These are phyloP conservation scores for Blastocladiella britannica DNA, from an alignment of 192 early-diverging fungal genomes.

Conservation along the genomic window DNA sequence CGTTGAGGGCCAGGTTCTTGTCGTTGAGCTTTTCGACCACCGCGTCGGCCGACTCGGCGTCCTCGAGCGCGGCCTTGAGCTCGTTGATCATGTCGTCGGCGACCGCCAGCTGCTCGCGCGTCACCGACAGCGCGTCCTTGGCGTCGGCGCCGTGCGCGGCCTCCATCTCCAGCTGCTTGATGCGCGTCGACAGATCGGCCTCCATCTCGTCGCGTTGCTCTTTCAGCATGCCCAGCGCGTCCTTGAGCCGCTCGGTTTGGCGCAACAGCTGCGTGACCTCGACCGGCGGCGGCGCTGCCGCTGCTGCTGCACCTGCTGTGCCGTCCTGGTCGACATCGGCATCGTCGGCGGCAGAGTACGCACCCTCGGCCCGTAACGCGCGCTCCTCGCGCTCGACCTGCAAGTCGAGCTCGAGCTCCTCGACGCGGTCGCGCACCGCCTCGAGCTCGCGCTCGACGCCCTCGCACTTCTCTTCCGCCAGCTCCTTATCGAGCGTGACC, in stretches of 20 bases:
- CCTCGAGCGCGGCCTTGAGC: slow-evolving; percentile 59
- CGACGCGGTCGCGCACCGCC: slow-evolving; percentile 53
- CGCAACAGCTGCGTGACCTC: slow-evolving; percentile 45
- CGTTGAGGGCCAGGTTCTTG: slow-evolving; percentile 58
- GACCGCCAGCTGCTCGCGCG: slow-evolving; percentile 23
- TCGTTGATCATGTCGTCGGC: slow-evolving; percentile 66
- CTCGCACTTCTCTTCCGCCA: slow-evolving; percentile 73
- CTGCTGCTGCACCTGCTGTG: too few species aligned
- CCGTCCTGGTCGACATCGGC: slow-evolving; percentile 5
- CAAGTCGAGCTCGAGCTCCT: slow-evolving; percentile 49
- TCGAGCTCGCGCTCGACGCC: slow-evolving; percentile 47
- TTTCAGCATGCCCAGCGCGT: slow-evolving; percentile 60
- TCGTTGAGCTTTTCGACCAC: slow-evolving; percentile 62
- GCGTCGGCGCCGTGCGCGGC: slow-evolving; percentile 29
- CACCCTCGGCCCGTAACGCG: slow-evolving; percentile 10
- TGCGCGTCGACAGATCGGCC: slow-evolving; percentile 29
- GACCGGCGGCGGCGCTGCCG: too few species aligned
- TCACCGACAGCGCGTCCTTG: slow-evolving; percentile 22
- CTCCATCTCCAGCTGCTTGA: slow-evolving; percentile 55
- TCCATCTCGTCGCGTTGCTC: slow-evolving; percentile 67
- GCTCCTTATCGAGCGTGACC: slow-evolving; percentile 71
- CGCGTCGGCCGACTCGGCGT: slow-evolving; percentile 58
- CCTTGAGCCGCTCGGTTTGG: slow-evolving; percentile 74
- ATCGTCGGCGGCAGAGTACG: neutral
- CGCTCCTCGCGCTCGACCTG: slow-evolving; percentile 42